These are phyloP conservation scores for Setaria italica DNA, from an alignment of 202 grass and related monocot species.

Conservation along the genomic window DNA sequence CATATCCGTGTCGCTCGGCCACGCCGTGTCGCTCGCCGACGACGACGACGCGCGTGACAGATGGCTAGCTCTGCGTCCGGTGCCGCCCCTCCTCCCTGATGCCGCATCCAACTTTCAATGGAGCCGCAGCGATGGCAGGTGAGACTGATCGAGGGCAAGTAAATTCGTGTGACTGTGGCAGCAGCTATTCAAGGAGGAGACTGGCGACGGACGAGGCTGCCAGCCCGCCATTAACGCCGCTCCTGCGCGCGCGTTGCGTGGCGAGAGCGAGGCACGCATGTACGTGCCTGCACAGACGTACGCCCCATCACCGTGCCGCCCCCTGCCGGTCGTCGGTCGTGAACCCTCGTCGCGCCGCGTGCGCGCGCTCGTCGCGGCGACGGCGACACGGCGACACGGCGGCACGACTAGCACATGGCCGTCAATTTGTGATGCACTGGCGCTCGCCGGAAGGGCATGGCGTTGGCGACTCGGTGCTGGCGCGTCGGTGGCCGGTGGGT, in stretches of 20 bases:
- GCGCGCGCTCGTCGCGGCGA: conserved; percentile 16
- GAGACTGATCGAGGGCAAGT: neutral
- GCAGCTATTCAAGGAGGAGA: neutral
- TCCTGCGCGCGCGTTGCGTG: neutral
- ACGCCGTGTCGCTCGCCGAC: conserved; percentile 23
- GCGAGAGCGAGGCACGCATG: conserved; percentile 25
- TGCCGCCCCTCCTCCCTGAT: neutral
- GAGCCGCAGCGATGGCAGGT: conserved; percentile 1
- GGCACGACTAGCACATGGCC: conserved; percentile 5
- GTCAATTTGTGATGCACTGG: neutral
- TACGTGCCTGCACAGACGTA: neutral
- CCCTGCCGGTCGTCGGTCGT: too few relatives aligned
- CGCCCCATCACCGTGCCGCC: conserved; percentile 12
- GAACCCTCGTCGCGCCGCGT: conserved; percentile 2
- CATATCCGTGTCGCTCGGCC: conserved; percentile 3
- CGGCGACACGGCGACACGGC: conserved; percentile 17
- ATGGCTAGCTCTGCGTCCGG: conserved; percentile 10
- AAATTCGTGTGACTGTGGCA: conserved; percentile 7
- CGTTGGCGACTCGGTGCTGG: neutral
- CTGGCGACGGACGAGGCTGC: neutral
- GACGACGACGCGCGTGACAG: neutral
- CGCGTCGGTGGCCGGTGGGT: conserved; percentile 34
- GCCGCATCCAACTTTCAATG: too few relatives aligned
- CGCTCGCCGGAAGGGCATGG: neutral
- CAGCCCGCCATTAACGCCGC: neutral